These are phyloP conservation scores for Macrocybe gigantea DNA, from an alignment of 768 basidiomycete genomes.

Conservation along the genomic window DNA sequence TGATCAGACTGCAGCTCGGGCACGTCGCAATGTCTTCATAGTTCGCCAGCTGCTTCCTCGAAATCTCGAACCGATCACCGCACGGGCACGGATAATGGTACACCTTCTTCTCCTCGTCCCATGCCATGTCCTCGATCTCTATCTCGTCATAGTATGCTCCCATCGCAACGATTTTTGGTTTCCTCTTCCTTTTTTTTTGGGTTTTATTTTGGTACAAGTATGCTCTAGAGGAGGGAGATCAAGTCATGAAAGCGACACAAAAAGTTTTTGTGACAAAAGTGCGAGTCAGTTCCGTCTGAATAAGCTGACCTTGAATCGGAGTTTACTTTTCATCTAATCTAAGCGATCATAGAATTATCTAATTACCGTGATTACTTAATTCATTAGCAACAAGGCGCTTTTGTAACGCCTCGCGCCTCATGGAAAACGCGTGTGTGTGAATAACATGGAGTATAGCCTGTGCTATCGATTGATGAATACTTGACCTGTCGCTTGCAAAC, in stretches of 20 bases:
- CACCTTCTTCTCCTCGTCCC: constrained; percentile 76
- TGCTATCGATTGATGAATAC: no score
- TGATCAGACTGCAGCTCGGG: constrained; percentile 92
- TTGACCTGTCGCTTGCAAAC: no score
- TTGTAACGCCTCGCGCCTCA: not conserved
- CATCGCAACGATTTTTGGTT: constrained; percentile 33
- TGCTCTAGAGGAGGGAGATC: not conserved
- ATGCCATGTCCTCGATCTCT: constrained; percentile 94
- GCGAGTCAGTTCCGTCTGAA: no score
- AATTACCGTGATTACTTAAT: no score
- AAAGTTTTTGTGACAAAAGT: not conserved
- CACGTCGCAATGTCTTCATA: constrained; percentile 95
- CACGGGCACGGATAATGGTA: constrained; percentile 98
- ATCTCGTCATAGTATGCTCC: constrained; percentile 94
- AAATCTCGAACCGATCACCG: constrained; percentile 96
- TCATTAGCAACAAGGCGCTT: no score
- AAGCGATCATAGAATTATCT: no score
- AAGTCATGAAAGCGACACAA: not conserved
- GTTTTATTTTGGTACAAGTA: constrained; percentile 3
- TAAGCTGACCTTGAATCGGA: no score
- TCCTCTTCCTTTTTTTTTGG: not conserved
- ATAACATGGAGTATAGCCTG: no score
- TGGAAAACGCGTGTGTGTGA: not conserved
- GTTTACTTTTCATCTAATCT: no score
- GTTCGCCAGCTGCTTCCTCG: constrained; percentile 73